These are phyloP conservation scores for Whalleya microplaca DNA, from an alignment of 2,329 filamentous ascomycete species.

Conservation along the genomic window DNA sequence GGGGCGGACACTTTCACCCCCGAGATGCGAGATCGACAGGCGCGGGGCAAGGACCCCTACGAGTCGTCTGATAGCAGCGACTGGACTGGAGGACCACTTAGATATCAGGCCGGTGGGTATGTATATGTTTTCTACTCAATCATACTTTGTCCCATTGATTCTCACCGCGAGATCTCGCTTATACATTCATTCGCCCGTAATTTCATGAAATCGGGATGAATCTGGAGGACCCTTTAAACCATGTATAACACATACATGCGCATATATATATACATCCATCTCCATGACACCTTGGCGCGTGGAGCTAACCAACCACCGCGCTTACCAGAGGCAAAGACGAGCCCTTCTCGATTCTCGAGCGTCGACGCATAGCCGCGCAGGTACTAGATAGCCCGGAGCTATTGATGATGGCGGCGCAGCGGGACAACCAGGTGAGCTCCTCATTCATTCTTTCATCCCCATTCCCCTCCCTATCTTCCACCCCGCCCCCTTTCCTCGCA, in stretches of 20 bases:
- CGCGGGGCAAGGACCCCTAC: conserved; percentile 62
- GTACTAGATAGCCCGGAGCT: conserved; percentile 62
- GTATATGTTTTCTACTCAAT: neutral
- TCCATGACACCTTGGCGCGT: neutral
- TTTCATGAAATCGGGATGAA: no score
- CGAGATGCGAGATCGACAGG: conserved; percentile 61
- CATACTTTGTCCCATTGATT: neutral
- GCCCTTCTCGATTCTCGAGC: conserved; percentile 47
- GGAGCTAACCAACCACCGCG: conserved; percentile 1
- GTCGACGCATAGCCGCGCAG: conserved; percentile 53
- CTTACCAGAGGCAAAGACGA: conserved; percentile 36
- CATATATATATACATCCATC: neutral
- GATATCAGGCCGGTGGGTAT: conserved; percentile 21
- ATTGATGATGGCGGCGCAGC: conserved; percentile 62
- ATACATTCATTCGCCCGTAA: no score
- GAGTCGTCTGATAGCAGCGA: conserved; percentile 33
- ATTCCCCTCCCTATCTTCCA: neutral
- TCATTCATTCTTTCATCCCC: neutral
- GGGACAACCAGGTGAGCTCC: conserved; percentile 55
- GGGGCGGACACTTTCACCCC: conserved; percentile 44
- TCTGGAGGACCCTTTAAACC: no score
- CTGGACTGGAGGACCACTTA: conserved; percentile 18
- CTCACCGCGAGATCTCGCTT: no score
- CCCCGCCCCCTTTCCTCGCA: neutral
- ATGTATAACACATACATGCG: neutral